Percentiles rank a stretch among this genome's conserved stretches.
phyloP scores from a whole-genome alignment of 139 green algal species.

The Astrephomene gubernaculifera region DNA sequence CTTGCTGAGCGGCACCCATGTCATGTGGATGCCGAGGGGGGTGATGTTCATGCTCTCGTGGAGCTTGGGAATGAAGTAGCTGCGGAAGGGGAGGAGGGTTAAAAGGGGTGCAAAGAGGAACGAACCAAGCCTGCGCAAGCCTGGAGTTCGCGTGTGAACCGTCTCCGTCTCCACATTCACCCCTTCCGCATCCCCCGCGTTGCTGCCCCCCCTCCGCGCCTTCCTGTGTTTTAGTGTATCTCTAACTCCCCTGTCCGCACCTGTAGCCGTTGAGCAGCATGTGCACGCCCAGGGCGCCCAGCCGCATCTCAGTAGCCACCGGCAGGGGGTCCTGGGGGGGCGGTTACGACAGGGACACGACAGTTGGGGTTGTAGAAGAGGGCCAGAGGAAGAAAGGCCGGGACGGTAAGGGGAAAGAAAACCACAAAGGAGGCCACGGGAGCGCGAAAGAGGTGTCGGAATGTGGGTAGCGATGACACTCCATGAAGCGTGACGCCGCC shows the following conservation, averaged over 20 bases:
- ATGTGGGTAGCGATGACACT: too few species aligned
- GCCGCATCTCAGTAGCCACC: background rate
- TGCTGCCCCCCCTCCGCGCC: too few species aligned
- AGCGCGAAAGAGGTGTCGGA: too few species aligned
- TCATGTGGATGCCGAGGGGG: conserved; percentile 55
- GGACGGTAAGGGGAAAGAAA: too few species aligned
- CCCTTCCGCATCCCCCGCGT: background rate
- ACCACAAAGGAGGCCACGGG: too few species aligned
- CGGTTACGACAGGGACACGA: too few species aligned
- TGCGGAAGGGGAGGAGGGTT: background rate
- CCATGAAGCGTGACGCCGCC: too few species aligned
- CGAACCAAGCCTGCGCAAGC: too few species aligned
- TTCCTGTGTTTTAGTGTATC: background rate
- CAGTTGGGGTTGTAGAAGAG: too few species aligned
- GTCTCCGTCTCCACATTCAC: too few species aligned
- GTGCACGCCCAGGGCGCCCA: conserved; percentile 46
- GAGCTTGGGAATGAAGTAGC: conserved; percentile 65
- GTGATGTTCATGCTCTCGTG: conserved; percentile 32
- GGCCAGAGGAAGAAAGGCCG: too few species aligned
- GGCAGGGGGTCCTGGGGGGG: conserved; percentile 35
- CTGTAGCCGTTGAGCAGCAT: conserved; percentile 62
- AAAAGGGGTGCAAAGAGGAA: background rate
- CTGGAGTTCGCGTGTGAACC: too few species aligned
- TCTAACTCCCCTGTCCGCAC: background rate
- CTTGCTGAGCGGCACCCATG: conserved; percentile 57